Evolutionary conservation across 345 rosid species (phyloP), one percentile per base, ranked within the genome.

Genomic region (Laguncularia racemosa): DNA sequence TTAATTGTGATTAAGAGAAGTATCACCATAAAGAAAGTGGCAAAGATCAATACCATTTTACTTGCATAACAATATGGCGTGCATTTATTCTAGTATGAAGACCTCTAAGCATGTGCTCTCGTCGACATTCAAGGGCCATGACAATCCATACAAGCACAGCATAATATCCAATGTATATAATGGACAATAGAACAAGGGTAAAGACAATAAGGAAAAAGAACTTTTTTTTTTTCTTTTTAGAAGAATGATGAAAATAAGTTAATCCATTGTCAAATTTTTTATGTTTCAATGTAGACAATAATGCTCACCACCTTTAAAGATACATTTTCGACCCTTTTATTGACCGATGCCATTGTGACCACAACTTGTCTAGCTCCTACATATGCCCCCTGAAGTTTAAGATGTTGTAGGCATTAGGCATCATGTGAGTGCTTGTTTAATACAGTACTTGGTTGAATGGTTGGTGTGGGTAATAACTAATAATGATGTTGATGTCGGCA

Each of bases 291-390:
- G 43, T 20, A 9, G 48, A 53, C 52, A 40, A 33, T 46, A 17
- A 51, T 17, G 49, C 68, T 46, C 55, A 90, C 97, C 96, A 90
- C 99, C 82, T 90, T 97, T 65, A 93, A 56, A 28, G 99, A 87
- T 65, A 97, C 97, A 71, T 93, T 93, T 70, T 96, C 99, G 58
- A 96, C 99, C 69, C 99, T 85, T 67, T 93, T 97, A n/a, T n/a
- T n/a, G n/a, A 50, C 99, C 97, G 53, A 93, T 93, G 62, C 99
- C 99, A 93, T 81, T 0, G 99, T 93, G 50, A 89, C 97, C 71
- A 89, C 99, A 59, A 93, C 57, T 71, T 93, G 99, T 67, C 99
- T 87, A 9, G 97, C 96, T 43, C 99, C 99, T 33, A 90, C 83
- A 73, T 23, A 67, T 13, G 96, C 95, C 50, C 97, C 97, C 99